A percentile compares a stretch with the other conserved stretches of the same genome.
phyloP scores from a whole-genome alignment of 257 asterid species.

The Fraxinus anomala region DNA sequence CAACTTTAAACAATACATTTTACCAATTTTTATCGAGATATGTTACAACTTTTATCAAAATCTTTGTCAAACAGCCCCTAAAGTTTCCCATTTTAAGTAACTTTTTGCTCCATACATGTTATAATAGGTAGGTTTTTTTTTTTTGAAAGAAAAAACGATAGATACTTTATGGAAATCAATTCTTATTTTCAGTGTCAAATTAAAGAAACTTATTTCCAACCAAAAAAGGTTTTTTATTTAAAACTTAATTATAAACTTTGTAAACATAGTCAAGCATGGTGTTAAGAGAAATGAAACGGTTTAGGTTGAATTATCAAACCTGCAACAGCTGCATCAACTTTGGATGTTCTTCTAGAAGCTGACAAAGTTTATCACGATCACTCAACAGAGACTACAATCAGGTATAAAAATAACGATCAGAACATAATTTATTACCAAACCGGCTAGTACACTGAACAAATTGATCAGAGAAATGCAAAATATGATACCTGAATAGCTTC shows the following conservation, averaged over 20 bases:
- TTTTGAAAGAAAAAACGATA: no score
- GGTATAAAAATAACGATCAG: conserved; percentile 15
- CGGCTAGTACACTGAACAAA: neutral
- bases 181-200: no score
- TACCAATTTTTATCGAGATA: no score
- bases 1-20: no score
- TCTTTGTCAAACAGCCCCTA: no score
- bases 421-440: neutral
- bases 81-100: no score
- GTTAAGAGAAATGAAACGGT: neutral
- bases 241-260: neutral
- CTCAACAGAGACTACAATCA: conserved; percentile 69
- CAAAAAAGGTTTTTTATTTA: neutral
- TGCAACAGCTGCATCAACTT: conserved; percentile 96
- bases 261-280: neutral
- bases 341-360: conserved; percentile 94
- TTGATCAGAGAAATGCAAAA: neutral
- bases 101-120: no score
- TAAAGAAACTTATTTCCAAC: neutral
- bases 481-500: conserved; percentile 74
- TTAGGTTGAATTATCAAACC: conserved; percentile 40
- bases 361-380: conserved; percentile 94
- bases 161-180: no score
- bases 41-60: no score
- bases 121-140: no score